Evolutionary conservation across 768 basidiomycete genomes (phyloP).

Genomic region (Solioccasus polychromus): DNA sequence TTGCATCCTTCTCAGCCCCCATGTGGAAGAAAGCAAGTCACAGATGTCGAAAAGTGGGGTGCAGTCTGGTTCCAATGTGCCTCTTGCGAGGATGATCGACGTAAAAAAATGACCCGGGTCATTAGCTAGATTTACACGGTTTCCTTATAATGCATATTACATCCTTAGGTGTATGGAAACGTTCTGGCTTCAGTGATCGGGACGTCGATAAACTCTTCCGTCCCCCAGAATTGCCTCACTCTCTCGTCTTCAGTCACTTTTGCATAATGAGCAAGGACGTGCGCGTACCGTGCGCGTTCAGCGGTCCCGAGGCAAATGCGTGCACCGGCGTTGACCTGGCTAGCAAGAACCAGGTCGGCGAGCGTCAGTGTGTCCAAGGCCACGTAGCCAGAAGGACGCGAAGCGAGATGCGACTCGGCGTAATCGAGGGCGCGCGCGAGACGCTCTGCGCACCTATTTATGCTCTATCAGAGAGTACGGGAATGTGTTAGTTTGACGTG

Average conservation of each 20-base stretch:
- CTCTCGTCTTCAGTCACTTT: background rate
- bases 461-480: background rate
- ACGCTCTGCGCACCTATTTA: background rate
- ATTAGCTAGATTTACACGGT: no score
- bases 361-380: background rate
- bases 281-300: background rate
- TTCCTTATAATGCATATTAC: no score
- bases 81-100: no score
- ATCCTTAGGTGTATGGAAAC: background rate
- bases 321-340: background rate
- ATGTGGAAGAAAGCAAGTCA: no score
- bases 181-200: background rate
- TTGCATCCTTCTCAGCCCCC: no score
- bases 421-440: background rate
- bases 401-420: background rate
- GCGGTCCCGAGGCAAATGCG: background rate
- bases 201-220: background rate
- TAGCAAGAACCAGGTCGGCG: background rate
- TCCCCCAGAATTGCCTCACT: background rate
- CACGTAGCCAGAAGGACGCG: background rate
- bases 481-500: background rate
- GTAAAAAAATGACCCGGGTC: no score
- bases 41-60: no score
- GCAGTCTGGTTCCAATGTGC: no score
- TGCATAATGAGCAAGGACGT: background rate